Evolutionary conservation across 441 rosid genomes (phyloP), one percentile per base, ranked within the genome.

Genomic region (Eutrema salsugineum): DNA sequence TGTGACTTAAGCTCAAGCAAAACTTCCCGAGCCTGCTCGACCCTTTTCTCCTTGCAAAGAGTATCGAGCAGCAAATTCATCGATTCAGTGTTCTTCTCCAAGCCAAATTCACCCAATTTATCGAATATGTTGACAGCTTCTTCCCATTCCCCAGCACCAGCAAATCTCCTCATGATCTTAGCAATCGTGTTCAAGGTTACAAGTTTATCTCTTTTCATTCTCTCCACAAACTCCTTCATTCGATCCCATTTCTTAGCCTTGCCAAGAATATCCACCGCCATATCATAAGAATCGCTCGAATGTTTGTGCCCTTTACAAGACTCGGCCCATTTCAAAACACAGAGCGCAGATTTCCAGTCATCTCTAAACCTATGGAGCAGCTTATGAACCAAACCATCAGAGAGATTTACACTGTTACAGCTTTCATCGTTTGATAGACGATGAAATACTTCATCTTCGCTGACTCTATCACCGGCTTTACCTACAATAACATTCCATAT

Each of bases 111-210:
- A 50, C 61, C 82, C 48, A 93, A 79, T 43, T 61, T 83, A 61
- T 91, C 94, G 27, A 93, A 93, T 20, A 78, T 49, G 51, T 62
- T 76, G 35, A 86, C 90, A 6, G 96, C 93, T 80, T 89, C 90
- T 77, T 88, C 91, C 97, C 98, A 93, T 30, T 83, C 62, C 12
- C 89, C 85, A 1, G 88, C 97, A 68, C 98, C 97, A 51, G 89
- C 70, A 57, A 80, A 81, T 77, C 98, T 86, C 79, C 96, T 82
- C 93, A 93, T 87, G 50, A 86, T 87, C 79, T 87, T 93, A 27
- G 92, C 87, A 1, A 90, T 38, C 0, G 93, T 90, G 7, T 68
- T 75, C 48, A 76, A 63, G 2, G 90, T 84, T 42, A 91, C 88
- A 28, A 82, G 60, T 12, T 69, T 51, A 46, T 70, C 64, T 48